Evolutionary conservation across 345 rosid genomes (phyloP), one percentile per base, ranked within the genome.

Genomic region (Ailanthus altissimus): DNA sequence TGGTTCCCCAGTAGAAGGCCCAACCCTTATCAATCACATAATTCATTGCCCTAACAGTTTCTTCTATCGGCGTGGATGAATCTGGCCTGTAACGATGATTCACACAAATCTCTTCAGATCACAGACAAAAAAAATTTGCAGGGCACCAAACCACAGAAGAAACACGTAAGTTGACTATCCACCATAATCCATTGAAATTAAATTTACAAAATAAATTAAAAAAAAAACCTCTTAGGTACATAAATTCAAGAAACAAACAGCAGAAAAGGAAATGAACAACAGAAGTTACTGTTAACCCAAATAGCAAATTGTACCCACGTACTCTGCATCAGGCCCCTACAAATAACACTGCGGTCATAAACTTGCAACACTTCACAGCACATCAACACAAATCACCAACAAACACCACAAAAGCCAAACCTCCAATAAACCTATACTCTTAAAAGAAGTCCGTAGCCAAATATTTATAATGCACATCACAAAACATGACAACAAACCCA

Each of bases 1-100:
- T 96, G 16, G 99, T 96, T 5, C 98, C 99, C 98, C 99, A 96
- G 75, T 96, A 96, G 74, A 96, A 96, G 6, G 99, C 98, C 99
- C 94, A 91, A 5, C 99, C 99, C 75, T 96, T 93, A 77, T 96
- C 99, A 58, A 96, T 93, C 74, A 93, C 97, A 68, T 91, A 84
- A 77, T 93, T 96, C 97, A 96, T 96, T 5, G 97, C 97, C 84
- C 97, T 90, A 61, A 96, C 99, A 0, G 99, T 96, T 86, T 96
- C 99, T 80, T 96, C 99, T 42, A 92, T 90, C 21, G 99, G 98
- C 2, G 98, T 93, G 5, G 89, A 87, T 12, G 84, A 7, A 81
- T 96, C 99, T 0, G 99, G 98, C 91, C 99, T 96, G 87, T 75
- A 14, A 69, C 61, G 72, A 1, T 21, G 84, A 11, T 57, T 38